Percentiles rank a stretch among this genome's conserved stretches.
Evolutionary conservation across 2,329 filamentous ascomycete genomes (phyloP).

Genomic region (Rachicladosporium sp.): DNA sequence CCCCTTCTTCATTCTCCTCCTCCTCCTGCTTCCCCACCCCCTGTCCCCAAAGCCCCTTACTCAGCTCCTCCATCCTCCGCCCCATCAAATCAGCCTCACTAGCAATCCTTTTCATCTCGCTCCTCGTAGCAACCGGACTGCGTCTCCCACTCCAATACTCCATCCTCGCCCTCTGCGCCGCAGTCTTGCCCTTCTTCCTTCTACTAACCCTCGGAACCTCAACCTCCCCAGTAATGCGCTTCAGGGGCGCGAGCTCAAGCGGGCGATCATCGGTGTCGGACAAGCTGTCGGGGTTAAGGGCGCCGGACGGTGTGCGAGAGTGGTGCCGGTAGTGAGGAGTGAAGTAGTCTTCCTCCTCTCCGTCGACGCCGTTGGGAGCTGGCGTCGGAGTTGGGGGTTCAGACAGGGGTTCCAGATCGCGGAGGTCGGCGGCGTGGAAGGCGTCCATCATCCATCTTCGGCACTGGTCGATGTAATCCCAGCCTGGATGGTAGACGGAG

Average conservation of each 20-base stretch:
- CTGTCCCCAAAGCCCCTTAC: conserved; percentile 26
- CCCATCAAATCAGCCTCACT: conserved; percentile 37
- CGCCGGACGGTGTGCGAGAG: conserved; percentile 1
- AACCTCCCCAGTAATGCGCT: conserved; percentile 1
- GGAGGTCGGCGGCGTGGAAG: conserved; percentile 43
- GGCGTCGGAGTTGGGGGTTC: conserved; percentile 11
- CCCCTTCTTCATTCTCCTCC: background rate
- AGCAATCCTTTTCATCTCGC: conserved; percentile 27
- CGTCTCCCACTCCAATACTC: conserved; percentile 12
- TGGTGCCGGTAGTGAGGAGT: conserved; percentile 7
- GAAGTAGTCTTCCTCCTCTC: conserved; percentile 14
- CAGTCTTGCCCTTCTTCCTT: conserved; percentile 10
- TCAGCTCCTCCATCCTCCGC: conserved; percentile 36
- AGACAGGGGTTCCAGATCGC: conserved; percentile 14
- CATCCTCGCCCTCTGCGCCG: conserved; percentile 13
- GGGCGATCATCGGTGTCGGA: conserved; percentile 64
- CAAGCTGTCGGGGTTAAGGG: conserved; percentile 41
- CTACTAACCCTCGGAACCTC: conserved; percentile 12
- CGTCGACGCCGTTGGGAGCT: conserved; percentile 8
- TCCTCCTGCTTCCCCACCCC: conserved; percentile 6
- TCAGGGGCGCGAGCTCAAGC: conserved; percentile 52
- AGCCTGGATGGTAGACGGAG: conserved; percentile 74
- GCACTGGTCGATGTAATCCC: conserved; percentile 72
- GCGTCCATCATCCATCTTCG: conserved; percentile 71
- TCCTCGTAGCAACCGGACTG: conserved; percentile 22